These are phyloP conservation scores for Apiospora aurea DNA, from an alignment of 2,329 filamentous ascomycete species.

Conservation along the genomic window DNA sequence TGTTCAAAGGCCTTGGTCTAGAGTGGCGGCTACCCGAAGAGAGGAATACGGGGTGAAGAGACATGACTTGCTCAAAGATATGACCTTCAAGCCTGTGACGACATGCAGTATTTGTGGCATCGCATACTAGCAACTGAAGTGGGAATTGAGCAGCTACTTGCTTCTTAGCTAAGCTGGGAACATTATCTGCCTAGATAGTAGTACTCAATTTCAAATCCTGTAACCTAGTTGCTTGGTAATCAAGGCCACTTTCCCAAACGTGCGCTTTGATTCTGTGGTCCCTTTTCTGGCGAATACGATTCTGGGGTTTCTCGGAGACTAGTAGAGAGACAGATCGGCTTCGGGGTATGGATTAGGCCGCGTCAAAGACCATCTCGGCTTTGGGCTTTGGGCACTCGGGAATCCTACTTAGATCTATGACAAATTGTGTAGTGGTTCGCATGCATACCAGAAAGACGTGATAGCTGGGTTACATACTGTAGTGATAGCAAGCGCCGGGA, in stretches of 20 bases:
- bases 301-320: constrained; percentile 1
- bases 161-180: not conserved
- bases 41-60: constrained; percentile 66
- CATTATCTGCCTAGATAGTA: not conserved
- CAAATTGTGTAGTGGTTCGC: not conserved
- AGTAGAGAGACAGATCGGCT: not conserved
- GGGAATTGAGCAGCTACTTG: not conserved
- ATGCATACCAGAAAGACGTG: not conserved
- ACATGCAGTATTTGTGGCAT: not conserved
- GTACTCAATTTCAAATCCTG: not conserved
- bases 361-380: not conserved
- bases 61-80: no score
- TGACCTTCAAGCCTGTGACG: not conserved
- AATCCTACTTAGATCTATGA: no score
- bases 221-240: not conserved
- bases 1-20: constrained; percentile 80
- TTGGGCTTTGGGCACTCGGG: no score
- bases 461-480: no score
- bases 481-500: not conserved
- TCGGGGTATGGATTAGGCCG: constrained; percentile 14
- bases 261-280: not conserved
- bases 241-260: not conserved
- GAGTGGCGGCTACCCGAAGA: constrained; percentile 71
- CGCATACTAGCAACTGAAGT: not conserved
- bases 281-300: not conserved